phyloP scores from a whole-genome alignment of 2,329 filamentous ascomycete species.

The Tetracladium maxilliforme region DNA sequence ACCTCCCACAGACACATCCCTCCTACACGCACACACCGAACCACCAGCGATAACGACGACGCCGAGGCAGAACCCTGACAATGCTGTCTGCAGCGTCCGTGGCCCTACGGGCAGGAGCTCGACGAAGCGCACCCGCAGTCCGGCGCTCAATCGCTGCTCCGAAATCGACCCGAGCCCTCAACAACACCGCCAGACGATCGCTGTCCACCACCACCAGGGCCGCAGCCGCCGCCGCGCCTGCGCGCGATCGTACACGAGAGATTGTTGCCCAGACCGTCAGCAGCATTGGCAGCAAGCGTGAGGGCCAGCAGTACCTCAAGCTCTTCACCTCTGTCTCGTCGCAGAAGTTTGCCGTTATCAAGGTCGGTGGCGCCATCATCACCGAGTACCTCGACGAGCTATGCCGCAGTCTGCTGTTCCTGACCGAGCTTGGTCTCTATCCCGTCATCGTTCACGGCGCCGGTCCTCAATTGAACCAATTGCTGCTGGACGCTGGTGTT shows the following conservation, averaged over 20 bases:
- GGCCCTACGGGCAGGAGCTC: constrained; percentile 26
- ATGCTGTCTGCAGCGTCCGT: too few species aligned
- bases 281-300: constrained; percentile 90
- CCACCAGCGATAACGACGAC: too few species aligned
- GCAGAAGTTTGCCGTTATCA: constrained; percentile 96
- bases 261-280: constrained; percentile 84
- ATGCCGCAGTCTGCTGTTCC: constrained; percentile 75
- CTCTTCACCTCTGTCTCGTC: constrained; percentile 95
- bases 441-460: constrained; percentile 93
- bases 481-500: constrained; percentile 79
- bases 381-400: constrained; percentile 89
- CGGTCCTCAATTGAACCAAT: constrained; percentile 85
- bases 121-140: constrained; percentile 21
- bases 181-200: constrained; percentile 8
- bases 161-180: constrained; percentile 9
- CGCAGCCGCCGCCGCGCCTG: constrained; percentile 9
- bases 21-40: too few species aligned
- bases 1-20: too few species aligned
- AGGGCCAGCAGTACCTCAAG: constrained; percentile 93
- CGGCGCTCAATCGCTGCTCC: too few species aligned
- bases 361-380: constrained; percentile 91
- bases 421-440: constrained; percentile 88
- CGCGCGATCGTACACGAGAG: constrained; percentile 58
- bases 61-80: too few species aligned
- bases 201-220: constrained; percentile 7